Evolutionary conservation across 345 rosid genomes (phyloP), one percentile per base, ranked within the genome.

Genomic region (Bruguiera gymnorhiza): DNA sequence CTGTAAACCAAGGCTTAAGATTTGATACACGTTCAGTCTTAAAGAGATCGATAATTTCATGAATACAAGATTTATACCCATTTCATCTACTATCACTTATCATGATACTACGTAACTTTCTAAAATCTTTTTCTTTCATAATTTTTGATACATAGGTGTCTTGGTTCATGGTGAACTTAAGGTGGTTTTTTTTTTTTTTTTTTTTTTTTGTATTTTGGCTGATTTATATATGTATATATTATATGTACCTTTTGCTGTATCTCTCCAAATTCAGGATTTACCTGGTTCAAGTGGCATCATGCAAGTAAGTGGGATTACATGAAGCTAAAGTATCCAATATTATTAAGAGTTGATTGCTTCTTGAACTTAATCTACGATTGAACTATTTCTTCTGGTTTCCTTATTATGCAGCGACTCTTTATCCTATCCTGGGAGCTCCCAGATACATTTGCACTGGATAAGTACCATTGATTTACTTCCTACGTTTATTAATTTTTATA

Each of bases 351-450:
- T 48, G 4, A 58, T 63, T 37, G n/a, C 7, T 71, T 36, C 39
- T 36, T 36, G 1, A 36, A 36, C 9, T 36, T 0, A 36, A 1
- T 8, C 39, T 6, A 36, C 8, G 6, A 6, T 32, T 32, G 5
- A 27, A 27, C 36, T 32, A 0, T 32, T 4, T 32, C 80, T 93
- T 93, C 62, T 84, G 96, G 74, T 92, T 91, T 76, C 97, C 91
- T 46, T 89, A 89, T 69, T 93, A 89, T 21, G 90, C 87, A 8
- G 97, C 97, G 75, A 89, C 96, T 68, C 96, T 89, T 60, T 91
- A 91, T 83, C 96, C 97, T 8, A 93, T 93, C 37, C 88, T 93
- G 94, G 94, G 94, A 24, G 96, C 97, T 82, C 86, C 91, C 57
- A 90, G 98, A 96, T 88, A 67, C 39, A 6, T 6, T 6, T 36